Evolutionary conservation across 108 stramenopile species (phyloP), one percentile per base, ranked within the genome.

Genomic region (Discostella stelligeroides): DNA sequence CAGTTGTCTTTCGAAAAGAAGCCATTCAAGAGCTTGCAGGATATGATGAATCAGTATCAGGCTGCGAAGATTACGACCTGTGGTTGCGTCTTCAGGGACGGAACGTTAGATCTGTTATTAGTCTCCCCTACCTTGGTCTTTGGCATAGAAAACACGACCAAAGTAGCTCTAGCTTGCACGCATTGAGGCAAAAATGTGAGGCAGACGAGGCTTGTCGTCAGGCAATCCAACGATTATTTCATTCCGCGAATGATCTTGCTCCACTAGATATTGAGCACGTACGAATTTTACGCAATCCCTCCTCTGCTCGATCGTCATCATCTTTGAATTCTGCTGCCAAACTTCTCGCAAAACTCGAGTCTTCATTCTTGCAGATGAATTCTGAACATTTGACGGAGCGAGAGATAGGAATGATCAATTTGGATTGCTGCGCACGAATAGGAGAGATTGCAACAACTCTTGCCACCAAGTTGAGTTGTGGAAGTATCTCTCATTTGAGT

Each of bases 11-110:
- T 45, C 56, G 64, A 11, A 79, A 80, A 34, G 13, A 11, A 51
- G 62, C 54, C 2, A 60, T 84, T 11, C 13, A 23, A 13, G 34
- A 39, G 6, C 8, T 57, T 15, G 45, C 61, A 30, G 79, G 79
- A 23, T 84, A 84, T 46, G 50, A 65, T 24, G 73, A 71, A 41
- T 29, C 30, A 4, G 51, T 71, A 28, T 39, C 7, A 1, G 34
- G 25, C n/a, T 61, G 63, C 14, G 79, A 85, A 75, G 84, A 85
- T 49, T 81, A 85, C 45, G 79, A 80, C 57, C 60, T 82, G 11
- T 85, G 84, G 84, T 63, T 81, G 12, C 71, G 84, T 40, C 59
- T 81, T 0, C 41, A 46, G 28, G 37, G 43, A 3, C 13, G 45
- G 14, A 21, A 70, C 63, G 49, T 58, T 50, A 24, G 50, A 42